Percentiles rank a stretch among this genome's conserved stretches.
Evolutionary conservation across 768 basidiomycete species (phyloP).

Genomic region (Tremella fuciformis): DNA sequence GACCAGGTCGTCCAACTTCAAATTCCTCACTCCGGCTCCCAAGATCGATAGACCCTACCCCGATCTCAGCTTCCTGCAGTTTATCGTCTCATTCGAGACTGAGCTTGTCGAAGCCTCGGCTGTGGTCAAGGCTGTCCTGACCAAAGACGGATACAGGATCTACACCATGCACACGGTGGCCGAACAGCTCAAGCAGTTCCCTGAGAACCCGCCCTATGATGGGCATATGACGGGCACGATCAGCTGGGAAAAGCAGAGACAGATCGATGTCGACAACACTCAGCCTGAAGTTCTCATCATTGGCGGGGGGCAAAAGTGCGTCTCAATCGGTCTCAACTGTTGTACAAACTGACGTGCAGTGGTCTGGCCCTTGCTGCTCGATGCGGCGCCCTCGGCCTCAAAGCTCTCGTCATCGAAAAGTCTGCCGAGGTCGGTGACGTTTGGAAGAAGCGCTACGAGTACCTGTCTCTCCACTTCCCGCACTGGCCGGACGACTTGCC

Average conservation of each 20-base stretch:
- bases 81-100: slow-evolving; percentile 60
- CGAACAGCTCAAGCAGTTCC: slow-evolving; percentile 58
- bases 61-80: slow-evolving; percentile 61
- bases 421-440: slow-evolving; percentile 39
- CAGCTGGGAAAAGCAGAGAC: slow-evolving; percentile 17
- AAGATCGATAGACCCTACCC: slow-evolving; percentile 36
- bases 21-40: too few relatives aligned
- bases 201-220: slow-evolving; percentile 50
- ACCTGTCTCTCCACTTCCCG: slow-evolving; percentile 60
- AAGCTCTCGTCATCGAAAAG: slow-evolving; percentile 62
- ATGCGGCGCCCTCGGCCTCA: slow-evolving; percentile 60
- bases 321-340: background rate
- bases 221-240: slow-evolving; percentile 17
- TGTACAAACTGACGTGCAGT: slow-evolving; percentile 32
- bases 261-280: slow-evolving; percentile 9
- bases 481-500: slow-evolving; percentile 56
- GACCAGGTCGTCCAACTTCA: slow-evolving; percentile 11
- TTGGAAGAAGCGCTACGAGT: slow-evolving; percentile 60
- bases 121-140: slow-evolving; percentile 58
- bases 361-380: slow-evolving; percentile 64
- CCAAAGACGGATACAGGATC: slow-evolving; percentile 53
- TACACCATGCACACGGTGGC: slow-evolving; percentile 62
- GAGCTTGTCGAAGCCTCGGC: slow-evolving; percentile 58
- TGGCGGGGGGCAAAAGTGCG: slow-evolving; percentile 32
- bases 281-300: slow-evolving; percentile 21